phyloP scores from a whole-genome alignment of 768 basidiomycete species.

The Collybia mongolica region DNA sequence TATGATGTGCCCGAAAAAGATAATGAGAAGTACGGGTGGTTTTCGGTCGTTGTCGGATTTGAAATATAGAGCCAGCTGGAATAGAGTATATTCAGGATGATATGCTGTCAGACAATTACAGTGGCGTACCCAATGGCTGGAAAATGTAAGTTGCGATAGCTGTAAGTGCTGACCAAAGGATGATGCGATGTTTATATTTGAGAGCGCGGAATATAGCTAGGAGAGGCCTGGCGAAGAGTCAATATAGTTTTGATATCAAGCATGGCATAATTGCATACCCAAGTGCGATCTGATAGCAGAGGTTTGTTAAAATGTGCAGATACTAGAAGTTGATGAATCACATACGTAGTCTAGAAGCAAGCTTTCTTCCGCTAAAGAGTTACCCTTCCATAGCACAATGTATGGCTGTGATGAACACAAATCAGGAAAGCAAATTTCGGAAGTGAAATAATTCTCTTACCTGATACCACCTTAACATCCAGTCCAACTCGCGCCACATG shows the following conservation, averaged over 20 bases:
- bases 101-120: constrained; percentile 16
- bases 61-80: constrained; percentile 42
- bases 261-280: constrained; percentile 29
- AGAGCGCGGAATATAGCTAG: constrained; percentile 42
- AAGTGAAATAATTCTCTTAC: constrained; percentile 25
- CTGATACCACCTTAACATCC: constrained; percentile 56
- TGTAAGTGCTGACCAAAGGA: constrained; percentile 51
- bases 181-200: constrained; percentile 51
- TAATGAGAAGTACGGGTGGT: constrained; percentile 18
- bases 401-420: constrained; percentile 49
- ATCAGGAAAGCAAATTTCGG: constrained; percentile 3
- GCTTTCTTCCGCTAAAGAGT: constrained; percentile 53
- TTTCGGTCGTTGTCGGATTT: constrained; percentile 28
- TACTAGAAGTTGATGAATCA: neutral
- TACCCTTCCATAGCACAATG: constrained; percentile 51
- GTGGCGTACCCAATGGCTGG: constrained; percentile 54
- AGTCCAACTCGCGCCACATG: constrained; percentile 53
- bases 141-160: constrained; percentile 44
- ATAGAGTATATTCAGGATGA: constrained; percentile 1
- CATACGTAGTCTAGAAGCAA: constrained; percentile 68
- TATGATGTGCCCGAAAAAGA: neutral
- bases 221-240: constrained; percentile 34
- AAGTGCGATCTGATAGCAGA: constrained; percentile 33
- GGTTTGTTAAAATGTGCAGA: neutral
- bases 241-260: constrained; percentile 3